A percentile compares a stretch with the other conserved stretches of the same genome.
These are phyloP conservation scores for Pelargonium exstipulatum DNA, from an alignment of 441 rosid genomes.

Conservation along the genomic window DNA sequence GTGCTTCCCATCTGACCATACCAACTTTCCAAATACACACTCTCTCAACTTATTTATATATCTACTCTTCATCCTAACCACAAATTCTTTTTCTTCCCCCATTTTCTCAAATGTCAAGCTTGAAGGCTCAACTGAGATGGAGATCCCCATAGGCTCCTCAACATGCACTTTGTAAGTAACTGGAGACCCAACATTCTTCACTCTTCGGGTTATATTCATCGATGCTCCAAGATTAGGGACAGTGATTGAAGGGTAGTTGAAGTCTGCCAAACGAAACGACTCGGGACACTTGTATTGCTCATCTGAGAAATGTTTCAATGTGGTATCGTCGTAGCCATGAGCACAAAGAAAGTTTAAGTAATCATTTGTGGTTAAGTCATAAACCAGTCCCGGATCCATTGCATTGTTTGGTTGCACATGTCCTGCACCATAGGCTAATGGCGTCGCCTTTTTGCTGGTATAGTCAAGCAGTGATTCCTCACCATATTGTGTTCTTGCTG, in stretches of 20 bases:
- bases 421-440: slow-evolving; percentile 62
- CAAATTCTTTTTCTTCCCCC: slow-evolving; percentile 45
- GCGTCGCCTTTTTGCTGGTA: slow-evolving; percentile 29
- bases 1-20: slow-evolving; percentile 48
- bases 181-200: too few relatives aligned
- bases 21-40: slow-evolving; percentile 41
- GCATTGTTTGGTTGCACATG: slow-evolving; percentile 51
- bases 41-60: neutral
- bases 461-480: slow-evolving; percentile 23
- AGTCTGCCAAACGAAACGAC: slow-evolving; percentile 30
- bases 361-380: slow-evolving; percentile 36
- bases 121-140: slow-evolving; percentile 31
- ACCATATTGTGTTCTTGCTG: slow-evolving; percentile 34
- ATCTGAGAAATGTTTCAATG: slow-evolving; percentile 26
- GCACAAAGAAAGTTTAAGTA: slow-evolving; percentile 51
- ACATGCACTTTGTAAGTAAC: slow-evolving; percentile 24
- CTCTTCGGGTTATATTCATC: too few relatives aligned
- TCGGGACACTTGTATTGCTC: slow-evolving; percentile 30
- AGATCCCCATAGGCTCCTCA: slow-evolving; percentile 33
- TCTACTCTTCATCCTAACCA: slow-evolving; percentile 28
- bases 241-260: slow-evolving; percentile 66
- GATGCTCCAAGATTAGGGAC: slow-evolving; percentile 17
- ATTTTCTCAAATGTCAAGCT: slow-evolving; percentile 26
- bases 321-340: slow-evolving; percentile 34
- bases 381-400: slow-evolving; percentile 54